Conservation (phyloP, 108 stramenopile species). For the Cylindrotheca fusiformis region DNA sequence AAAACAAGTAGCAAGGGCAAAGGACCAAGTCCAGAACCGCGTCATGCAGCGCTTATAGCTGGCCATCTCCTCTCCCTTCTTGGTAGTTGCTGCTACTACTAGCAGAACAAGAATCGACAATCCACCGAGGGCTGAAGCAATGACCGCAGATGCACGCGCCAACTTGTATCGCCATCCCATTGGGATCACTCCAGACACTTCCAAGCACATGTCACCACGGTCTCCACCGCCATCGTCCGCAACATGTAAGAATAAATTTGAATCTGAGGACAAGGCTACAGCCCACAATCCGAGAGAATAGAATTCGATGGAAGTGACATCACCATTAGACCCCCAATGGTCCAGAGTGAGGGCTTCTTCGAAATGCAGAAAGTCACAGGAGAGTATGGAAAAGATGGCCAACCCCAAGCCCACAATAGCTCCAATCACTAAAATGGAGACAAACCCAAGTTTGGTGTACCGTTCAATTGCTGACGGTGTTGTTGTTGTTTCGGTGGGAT, state of each 20-base stretch:
- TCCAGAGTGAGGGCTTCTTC: not conserved
- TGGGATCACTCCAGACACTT: not conserved
- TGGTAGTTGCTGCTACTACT: too few relatives aligned
- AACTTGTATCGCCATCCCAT: not conserved
- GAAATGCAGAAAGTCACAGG: not conserved
- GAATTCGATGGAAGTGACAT: not conserved
- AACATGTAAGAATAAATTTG: not conserved
- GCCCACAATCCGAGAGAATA: not conserved
- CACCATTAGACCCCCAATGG: too few relatives aligned
- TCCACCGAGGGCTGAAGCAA: not conserved
- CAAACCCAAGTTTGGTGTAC: too few relatives aligned
- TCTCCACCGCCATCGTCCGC: not conserved
- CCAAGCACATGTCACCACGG: not conserved
- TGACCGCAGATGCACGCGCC: not conserved
- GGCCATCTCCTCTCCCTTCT: too few relatives aligned
- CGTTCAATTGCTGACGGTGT: too few relatives aligned
- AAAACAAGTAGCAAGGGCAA: too few relatives aligned
- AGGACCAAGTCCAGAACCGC: too few relatives aligned
- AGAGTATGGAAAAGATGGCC: not conserved
- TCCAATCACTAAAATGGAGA: too few relatives aligned
- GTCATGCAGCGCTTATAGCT: too few relatives aligned
- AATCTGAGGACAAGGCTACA: not conserved
- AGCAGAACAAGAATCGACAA: not conserved
- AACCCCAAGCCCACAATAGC: not conserved
- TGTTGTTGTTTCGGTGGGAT: too few relatives aligned